phyloP scores from a whole-genome alignment of 1,284 basidiomycete genomes.

The Clitocybe nebularis region DNA sequence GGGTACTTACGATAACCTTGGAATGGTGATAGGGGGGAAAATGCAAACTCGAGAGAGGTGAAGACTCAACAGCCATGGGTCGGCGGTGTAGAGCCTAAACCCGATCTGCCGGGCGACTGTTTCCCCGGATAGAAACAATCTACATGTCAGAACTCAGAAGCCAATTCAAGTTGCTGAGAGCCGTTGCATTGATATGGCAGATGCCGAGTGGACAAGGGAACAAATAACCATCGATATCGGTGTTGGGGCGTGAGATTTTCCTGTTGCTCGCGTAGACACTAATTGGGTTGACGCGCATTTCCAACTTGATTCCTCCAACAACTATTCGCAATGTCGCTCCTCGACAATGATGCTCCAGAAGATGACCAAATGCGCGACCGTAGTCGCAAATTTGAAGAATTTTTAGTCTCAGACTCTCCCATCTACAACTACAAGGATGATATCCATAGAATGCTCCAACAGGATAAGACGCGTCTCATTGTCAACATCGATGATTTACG shows the following conservation, averaged over 20 bases:
- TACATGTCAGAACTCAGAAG: no score
- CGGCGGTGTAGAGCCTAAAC: neutral
- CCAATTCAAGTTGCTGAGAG: no score
- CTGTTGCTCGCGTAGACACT: conserved; percentile 7
- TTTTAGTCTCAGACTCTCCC: conserved; percentile 77
- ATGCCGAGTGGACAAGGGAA: no score
- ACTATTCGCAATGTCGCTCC: conserved; percentile 48
- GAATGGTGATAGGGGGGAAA: neutral
- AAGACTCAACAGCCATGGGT: conserved; percentile 1
- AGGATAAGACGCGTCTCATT: conserved; percentile 85
- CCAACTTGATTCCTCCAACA: conserved; percentile 15
- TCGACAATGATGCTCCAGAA: conserved; percentile 53
- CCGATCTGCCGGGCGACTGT: neutral
- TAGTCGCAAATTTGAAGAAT: conserved; percentile 82
- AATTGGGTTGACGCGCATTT: conserved; percentile 14
- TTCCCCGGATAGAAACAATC: no score
- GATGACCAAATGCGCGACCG: conserved; percentile 77
- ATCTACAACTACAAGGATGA: conserved; percentile 85
- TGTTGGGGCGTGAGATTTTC: conserved; percentile 23
- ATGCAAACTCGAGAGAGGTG: no score
- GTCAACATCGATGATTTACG: conserved; percentile 97
- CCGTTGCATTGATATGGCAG: no score
- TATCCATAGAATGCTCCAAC: conserved; percentile 81
- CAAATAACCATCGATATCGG: no score
- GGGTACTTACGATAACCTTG: no score